Conservation (phyloP, 257 asterid genomes). For the Penstemon davidsonii region DNA sequence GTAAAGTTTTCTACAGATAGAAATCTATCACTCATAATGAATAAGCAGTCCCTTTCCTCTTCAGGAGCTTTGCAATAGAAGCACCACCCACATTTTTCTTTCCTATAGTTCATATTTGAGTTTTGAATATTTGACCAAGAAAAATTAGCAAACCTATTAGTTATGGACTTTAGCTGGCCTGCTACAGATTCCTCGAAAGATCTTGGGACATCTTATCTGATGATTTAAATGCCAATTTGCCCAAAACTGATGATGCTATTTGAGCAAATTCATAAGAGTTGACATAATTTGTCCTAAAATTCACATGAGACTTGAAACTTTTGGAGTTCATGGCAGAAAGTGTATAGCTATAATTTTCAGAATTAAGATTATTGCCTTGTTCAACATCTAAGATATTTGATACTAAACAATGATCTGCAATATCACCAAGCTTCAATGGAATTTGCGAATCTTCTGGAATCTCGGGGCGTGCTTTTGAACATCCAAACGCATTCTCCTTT, state of each 20-base stretch:
- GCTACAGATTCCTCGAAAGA: too few relatives aligned
- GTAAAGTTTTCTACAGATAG: too few relatives aligned
- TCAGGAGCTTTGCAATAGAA: too few relatives aligned
- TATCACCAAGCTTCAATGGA: conserved; percentile 35
- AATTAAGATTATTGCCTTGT: conserved; percentile 33
- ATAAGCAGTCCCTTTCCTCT: too few relatives aligned
- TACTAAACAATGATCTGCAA: conserved; percentile 31
- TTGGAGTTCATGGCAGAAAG: conserved; percentile 22
- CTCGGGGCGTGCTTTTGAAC: conserved; percentile 36
- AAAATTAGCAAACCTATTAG: too few relatives aligned
- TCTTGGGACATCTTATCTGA: conserved; percentile 45
- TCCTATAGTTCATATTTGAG: too few relatives aligned
- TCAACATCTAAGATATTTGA: conserved; percentile 31
- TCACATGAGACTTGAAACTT: conserved; percentile 36
- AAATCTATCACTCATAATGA: too few relatives aligned
- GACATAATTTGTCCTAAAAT: conserved; percentile 40
- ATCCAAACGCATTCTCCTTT: conserved; percentile 30
- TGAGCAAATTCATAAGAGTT: conserved; percentile 77
- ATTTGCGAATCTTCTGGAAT: conserved; percentile 38
- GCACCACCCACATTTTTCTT: too few relatives aligned
- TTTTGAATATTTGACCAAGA: too few relatives aligned
- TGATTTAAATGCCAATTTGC: conserved; percentile 52
- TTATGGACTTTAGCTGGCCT: too few relatives aligned
- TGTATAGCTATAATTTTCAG: conserved; percentile 29
- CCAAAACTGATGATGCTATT: conserved; percentile 55